Percentiles rank a stretch among this genome's conserved stretches.
Conservation (phyloP, 2,329 filamentous ascomycete species). For the Colletotrichum salicis region DNA sequence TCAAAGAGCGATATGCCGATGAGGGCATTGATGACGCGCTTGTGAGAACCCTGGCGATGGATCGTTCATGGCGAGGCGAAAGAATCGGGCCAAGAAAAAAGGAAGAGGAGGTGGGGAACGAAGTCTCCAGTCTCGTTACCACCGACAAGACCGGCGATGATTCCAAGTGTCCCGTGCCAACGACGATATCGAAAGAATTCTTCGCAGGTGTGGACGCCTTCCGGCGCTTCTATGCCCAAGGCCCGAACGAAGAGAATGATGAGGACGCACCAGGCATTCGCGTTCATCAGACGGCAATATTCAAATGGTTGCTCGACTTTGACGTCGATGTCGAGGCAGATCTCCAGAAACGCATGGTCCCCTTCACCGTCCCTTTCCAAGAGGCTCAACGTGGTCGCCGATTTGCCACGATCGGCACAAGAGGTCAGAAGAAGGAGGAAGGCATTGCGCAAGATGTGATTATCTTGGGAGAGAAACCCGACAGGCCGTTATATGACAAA, state of each 20-base stretch:
- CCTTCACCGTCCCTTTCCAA: slow-evolving; percentile 17
- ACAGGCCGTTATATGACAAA: background rate
- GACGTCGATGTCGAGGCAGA: slow-evolving; percentile 5
- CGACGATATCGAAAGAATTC: background rate
- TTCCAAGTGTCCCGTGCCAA: no score
- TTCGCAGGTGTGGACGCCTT: slow-evolving; percentile 7
- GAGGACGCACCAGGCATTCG: slow-evolving; percentile 1
- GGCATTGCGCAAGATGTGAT: background rate
- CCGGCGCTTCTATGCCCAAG: slow-evolving; percentile 8
- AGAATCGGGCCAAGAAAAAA: background rate
- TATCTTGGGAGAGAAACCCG: background rate
- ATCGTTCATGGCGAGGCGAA: slow-evolving; percentile 8
- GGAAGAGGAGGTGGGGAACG: background rate
- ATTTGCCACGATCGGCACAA: slow-evolving; percentile 10
- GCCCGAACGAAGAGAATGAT: slow-evolving; percentile 8
- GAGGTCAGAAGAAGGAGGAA: background rate
- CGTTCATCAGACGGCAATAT: slow-evolving; percentile 14
- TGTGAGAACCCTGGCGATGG: slow-evolving; percentile 1
- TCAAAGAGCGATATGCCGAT: background rate
- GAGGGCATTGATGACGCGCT: slow-evolving; percentile 2
- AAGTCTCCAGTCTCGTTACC: no score
- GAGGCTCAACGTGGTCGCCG: slow-evolving; percentile 22
- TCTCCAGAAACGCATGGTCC: slow-evolving; percentile 12
- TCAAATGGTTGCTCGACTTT: slow-evolving; percentile 22
- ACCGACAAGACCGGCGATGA: background rate